A percentile compares a stretch with the other conserved stretches of the same genome.
Conservation (phyloP, 192 early-diverging fungal genomes). For the Umbelopsis ramanniana region DNA sequence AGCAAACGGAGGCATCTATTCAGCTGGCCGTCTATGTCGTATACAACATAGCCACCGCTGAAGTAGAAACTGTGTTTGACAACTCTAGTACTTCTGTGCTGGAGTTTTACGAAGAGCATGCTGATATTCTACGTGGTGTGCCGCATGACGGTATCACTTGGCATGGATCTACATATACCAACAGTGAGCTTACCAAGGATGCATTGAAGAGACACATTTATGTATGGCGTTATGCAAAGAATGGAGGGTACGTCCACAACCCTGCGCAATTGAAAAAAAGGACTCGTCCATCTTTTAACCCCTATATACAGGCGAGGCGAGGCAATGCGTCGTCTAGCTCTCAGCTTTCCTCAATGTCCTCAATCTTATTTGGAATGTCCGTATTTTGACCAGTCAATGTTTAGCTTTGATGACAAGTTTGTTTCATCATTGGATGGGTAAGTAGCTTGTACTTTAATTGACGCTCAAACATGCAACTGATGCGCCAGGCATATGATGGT, state of each 20-base stretch:
- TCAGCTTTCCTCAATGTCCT: slow-evolving; percentile 61
- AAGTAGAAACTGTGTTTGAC: slow-evolving; percentile 68
- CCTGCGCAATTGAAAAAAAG: not conserved
- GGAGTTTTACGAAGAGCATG: slow-evolving; percentile 51
- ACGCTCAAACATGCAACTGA: not conserved
- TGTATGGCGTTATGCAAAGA: slow-evolving; percentile 65
- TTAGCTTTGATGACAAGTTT: slow-evolving; percentile 69
- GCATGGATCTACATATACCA: slow-evolving; percentile 50
- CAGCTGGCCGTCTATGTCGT: slow-evolving; percentile 71
- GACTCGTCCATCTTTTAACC: not conserved
- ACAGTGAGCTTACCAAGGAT: slow-evolving; percentile 63
- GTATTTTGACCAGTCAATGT: slow-evolving; percentile 67
- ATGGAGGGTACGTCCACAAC: slow-evolving; percentile 66
- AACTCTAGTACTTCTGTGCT: slow-evolving; percentile 67
- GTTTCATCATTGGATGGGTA: slow-evolving; percentile 69
- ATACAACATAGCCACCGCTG: slow-evolving; percentile 58
- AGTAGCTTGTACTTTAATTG: not conserved
- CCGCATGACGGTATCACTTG: slow-evolving; percentile 46
- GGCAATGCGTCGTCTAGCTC: slow-evolving; percentile 63
- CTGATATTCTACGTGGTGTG: slow-evolving; percentile 48
- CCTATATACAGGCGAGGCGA: slow-evolving; percentile 46
- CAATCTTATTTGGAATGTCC: slow-evolving; percentile 69
- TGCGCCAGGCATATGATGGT: not conserved
- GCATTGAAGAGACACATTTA: slow-evolving; percentile 55
- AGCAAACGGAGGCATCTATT: slow-evolving; percentile 41